Percentiles rank a stretch among this genome's conserved stretches.
phyloP scores from a whole-genome alignment of 2,329 filamentous ascomycete genomes.

The Dryadomyces quercus-mongolicae region DNA sequence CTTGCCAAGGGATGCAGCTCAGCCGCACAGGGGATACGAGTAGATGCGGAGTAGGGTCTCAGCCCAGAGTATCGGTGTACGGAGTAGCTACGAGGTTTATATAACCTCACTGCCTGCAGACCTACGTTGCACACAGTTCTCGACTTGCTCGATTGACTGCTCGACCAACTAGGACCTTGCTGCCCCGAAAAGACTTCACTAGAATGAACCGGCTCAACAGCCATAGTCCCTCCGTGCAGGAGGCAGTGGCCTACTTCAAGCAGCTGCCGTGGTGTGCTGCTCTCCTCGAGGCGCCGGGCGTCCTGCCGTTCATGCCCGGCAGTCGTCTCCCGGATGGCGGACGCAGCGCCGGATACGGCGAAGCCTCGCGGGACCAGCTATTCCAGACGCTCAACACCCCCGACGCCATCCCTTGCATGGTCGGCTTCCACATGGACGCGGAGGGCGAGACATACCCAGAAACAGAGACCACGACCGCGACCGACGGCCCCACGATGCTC shows the following conservation, averaged over 20 bases:
- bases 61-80: too few relatives aligned
- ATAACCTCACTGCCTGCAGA: too few relatives aligned
- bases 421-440: conserved; percentile 13
- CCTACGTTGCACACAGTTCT: too few relatives aligned
- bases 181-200: neutral
- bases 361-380: conserved; percentile 7
- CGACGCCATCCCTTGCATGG: conserved; percentile 13
- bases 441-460: neutral
- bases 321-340: neutral
- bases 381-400: conserved; percentile 7
- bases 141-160: too few relatives aligned
- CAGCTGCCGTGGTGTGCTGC: conserved; percentile 6
- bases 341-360: neutral
- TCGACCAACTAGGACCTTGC: too few relatives aligned
- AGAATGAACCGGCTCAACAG: neutral
- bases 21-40: too few relatives aligned
- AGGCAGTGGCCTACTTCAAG: conserved; percentile 8
- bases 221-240: conserved; percentile 3
- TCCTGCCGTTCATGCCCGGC: neutral
- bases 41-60: too few relatives aligned
- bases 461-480: too few relatives aligned
- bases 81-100: too few relatives aligned
- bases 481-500: neutral
- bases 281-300: conserved; percentile 6
- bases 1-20: too few relatives aligned